Evolutionary conservation across 2,329 filamentous ascomycete species (phyloP).

Genomic region (Huntiella omanensis): DNA sequence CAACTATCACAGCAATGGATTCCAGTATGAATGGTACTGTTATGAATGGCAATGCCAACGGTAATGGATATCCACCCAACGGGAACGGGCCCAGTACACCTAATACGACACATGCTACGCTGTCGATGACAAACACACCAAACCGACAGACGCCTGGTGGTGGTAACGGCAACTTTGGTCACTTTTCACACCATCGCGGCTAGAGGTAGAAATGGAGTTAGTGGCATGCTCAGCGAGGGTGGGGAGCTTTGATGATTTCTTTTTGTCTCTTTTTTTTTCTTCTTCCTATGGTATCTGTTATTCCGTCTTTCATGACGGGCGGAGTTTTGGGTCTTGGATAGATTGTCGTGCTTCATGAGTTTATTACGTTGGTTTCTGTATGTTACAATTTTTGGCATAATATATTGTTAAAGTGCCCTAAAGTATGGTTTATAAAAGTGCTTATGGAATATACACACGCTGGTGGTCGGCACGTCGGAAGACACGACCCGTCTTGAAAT

Average conservation of each 20-base stretch:
- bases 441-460: too few species aligned
- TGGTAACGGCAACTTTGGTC: slow-evolving; percentile 39
- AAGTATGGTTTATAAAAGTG: too few species aligned
- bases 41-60: slow-evolving; percentile 16
- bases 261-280: neutral
- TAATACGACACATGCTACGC: slow-evolving; percentile 40
- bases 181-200: slow-evolving; percentile 29
- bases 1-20: slow-evolving; percentile 17
- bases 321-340: too few species aligned
- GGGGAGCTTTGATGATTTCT: neutral
- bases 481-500: too few species aligned
- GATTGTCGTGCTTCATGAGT: too few species aligned
- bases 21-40: slow-evolving; percentile 23
- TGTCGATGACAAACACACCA: slow-evolving; percentile 19
- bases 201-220: too few species aligned
- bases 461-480: too few species aligned
- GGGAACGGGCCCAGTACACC: slow-evolving; percentile 42
- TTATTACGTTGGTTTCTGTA: neutral
- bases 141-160: slow-evolving; percentile 61
- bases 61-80: slow-evolving; percentile 25
- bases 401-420: too few species aligned
- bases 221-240: neutral
- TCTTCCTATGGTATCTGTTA: slow-evolving; percentile 1
- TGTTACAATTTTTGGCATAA: neutral
- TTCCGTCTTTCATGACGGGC: neutral